These are phyloP conservation scores for Fusarium beomiforme DNA, from an alignment of 2,329 filamentous ascomycete genomes.

Conservation along the genomic window DNA sequence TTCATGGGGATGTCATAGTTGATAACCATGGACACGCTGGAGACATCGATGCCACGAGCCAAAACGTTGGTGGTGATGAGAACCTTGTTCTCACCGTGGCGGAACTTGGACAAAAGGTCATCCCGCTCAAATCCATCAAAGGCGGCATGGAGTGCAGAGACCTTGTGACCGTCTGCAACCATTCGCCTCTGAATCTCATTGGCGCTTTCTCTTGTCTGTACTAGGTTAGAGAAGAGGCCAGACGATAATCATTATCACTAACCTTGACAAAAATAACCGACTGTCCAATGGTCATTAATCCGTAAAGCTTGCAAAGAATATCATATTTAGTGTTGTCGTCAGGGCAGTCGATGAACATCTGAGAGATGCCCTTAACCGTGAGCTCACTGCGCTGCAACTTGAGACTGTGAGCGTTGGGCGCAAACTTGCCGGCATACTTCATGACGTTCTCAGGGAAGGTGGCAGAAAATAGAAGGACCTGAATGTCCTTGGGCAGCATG, in stretches of 20 bases:
- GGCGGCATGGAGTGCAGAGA: slow-evolving; percentile 88
- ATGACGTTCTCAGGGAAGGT: slow-evolving; percentile 90
- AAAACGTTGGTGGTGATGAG: slow-evolving; percentile 98
- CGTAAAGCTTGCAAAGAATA: slow-evolving; percentile 90
- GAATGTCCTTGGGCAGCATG: slow-evolving; percentile 77
- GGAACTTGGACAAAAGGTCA: slow-evolving; percentile 84
- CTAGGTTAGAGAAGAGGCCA: slow-evolving; percentile 23
- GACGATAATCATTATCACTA: slow-evolving; percentile 38
- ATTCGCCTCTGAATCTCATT: slow-evolving; percentile 86
- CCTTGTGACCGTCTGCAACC: slow-evolving; percentile 88
- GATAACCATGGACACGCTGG: slow-evolving; percentile 94
- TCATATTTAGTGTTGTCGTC: slow-evolving; percentile 86
- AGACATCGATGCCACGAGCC: slow-evolving; percentile 93
- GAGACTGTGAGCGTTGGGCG: slow-evolving; percentile 85
- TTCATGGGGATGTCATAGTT: slow-evolving; percentile 92
- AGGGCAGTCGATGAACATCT: slow-evolving; percentile 96
- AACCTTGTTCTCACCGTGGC: slow-evolving; percentile 88
- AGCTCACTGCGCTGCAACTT: slow-evolving; percentile 90
- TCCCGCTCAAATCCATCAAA: slow-evolving; percentile 88
- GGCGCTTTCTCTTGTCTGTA: slow-evolving; percentile 84
- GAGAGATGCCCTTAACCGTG: slow-evolving; percentile 96
- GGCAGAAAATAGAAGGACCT: slow-evolving; percentile 94
- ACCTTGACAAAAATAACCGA: slow-evolving; percentile 98
- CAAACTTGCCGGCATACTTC: slow-evolving; percentile 84
- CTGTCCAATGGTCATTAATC: slow-evolving; percentile 93